Evolutionary conservation across 2,329 filamentous ascomycete species (phyloP), one percentile per base, ranked within the genome.

Genomic region (Dactylellina haptotyla): DNA sequence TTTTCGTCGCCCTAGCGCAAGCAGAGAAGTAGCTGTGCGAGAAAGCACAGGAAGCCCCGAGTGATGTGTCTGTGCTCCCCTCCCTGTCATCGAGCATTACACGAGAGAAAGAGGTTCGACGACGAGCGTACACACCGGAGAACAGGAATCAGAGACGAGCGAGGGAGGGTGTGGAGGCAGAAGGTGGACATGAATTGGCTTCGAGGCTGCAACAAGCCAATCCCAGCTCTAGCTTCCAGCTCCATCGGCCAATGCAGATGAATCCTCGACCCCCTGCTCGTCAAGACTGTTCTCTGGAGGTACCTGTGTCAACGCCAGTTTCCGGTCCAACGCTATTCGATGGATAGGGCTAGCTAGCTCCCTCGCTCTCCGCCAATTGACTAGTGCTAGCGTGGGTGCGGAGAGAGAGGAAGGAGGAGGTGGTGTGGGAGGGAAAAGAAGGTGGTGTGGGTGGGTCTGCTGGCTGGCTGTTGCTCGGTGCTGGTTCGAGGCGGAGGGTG

Each of bases 331-430:
- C 37, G 37, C 37, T 41, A 41, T 16, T 41, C 14, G 37, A 58
- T 45, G 34, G 28, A 41, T 58, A 43, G 54, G 50, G 50, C 50
- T 48, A 59, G 41, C n/a, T n/a, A n/a, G n/a, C n/a, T n/a, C n/a
- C n/a, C 63, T 57, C 45, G 63, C 32, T 59, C 58, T 58, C 64
- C 54, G 56, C 64, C 64, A 61, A 69, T 69, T 61, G 54, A 69
- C 58, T 53, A 43, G 58, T 63, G 32, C 25, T 45, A 46, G 62
- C 23, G 51, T 25, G 43, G 20, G 43, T 58, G 18, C 32, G 50
- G 14, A 23, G 43, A 20, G 32, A n/a, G 26, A 61, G 26, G 25
- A 28, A 20, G 45, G 32, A 51, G 57, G 28, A 51, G 43, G 18
- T 25, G 54, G 6, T 8, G 54, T 30, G 6, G 54, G n/a, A 45